phyloP scores from a whole-genome alignment of 2,329 filamentous ascomycete genomes.

The Aspergillus hiratsukae region DNA sequence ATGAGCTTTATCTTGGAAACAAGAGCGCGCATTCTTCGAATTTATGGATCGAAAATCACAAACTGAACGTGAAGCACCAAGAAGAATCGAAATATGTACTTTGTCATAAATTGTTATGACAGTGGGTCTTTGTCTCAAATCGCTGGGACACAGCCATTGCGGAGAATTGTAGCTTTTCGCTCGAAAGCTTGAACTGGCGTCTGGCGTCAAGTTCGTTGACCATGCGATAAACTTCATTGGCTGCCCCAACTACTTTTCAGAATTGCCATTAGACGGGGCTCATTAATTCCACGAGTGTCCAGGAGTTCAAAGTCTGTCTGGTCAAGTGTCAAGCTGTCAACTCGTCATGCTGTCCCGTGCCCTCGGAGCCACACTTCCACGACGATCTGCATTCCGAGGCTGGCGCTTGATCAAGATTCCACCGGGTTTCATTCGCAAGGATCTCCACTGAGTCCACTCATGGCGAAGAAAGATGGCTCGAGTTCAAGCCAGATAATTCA shows the following conservation, averaged over 20 bases:
- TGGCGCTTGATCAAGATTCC: background rate
- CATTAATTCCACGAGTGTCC: background rate
- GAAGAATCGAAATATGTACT: background rate
- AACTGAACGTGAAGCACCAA: too few species aligned
- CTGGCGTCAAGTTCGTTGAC: conserved; percentile 7
- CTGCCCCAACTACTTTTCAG: background rate
- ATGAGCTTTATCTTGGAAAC: too few species aligned
- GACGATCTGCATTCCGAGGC: background rate
- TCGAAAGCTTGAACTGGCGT: conserved; percentile 14
- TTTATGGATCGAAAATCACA: background rate
- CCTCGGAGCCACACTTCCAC: conserved; percentile 1
- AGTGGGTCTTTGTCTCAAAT: conserved; percentile 12
- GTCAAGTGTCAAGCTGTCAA: background rate
- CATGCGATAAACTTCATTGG: background rate
- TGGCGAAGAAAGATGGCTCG: background rate
- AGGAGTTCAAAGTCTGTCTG: background rate
- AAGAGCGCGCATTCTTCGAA: background rate
- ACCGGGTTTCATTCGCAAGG: background rate
- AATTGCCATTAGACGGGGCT: background rate
- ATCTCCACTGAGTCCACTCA: background rate
- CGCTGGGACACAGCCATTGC: conserved; percentile 8
- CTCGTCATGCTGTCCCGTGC: conserved; percentile 7
- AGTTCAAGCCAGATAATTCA: background rate
- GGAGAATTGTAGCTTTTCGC: conserved; percentile 19
- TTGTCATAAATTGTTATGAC: background rate